A percentile compares a stretch with the other conserved stretches of the same genome.
Conservation (phyloP, 768 basidiomycete genomes). For the Cystoderma amianthinum region DNA sequence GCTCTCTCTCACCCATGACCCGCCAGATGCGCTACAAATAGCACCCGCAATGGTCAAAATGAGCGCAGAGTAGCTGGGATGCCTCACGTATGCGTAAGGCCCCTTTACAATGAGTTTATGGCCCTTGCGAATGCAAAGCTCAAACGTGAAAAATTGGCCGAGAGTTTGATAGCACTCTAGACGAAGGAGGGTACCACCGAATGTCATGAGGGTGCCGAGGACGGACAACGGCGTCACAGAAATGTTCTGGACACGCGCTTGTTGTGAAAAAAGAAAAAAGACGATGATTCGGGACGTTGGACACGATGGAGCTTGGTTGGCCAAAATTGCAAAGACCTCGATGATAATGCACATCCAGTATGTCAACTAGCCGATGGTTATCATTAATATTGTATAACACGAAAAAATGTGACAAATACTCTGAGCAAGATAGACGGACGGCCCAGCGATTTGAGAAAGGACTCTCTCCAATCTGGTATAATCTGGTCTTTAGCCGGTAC, state of each 20-base stretch:
- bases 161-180: conserved; percentile 25
- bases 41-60: conserved; percentile 21
- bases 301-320: conserved; percentile 9
- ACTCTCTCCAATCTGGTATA: conserved; percentile 26
- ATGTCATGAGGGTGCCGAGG: conserved; percentile 20
- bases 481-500: conserved; percentile 12
- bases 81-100: conserved; percentile 28
- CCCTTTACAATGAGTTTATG: conserved; percentile 26
- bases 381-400: neutral
- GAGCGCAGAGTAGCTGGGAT: conserved; percentile 30
- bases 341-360: conserved; percentile 18
- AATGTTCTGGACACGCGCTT: conserved; percentile 9
- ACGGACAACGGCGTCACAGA: conserved; percentile 19
- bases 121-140: conserved; percentile 23
- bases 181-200: conserved; percentile 24
- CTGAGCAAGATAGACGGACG: conserved; percentile 19
- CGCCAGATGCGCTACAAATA: conserved; percentile 14
- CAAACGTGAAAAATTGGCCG: conserved; percentile 29
- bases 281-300: conserved; percentile 13
- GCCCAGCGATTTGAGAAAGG: conserved; percentile 19
- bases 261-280: conserved; percentile 7
- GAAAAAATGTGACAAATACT: conserved; percentile 10
- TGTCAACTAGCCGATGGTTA: conserved; percentile 11
- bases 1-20: conserved; percentile 27
- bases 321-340: conserved; percentile 22